Conservation (phyloP, 2,329 filamentous ascomycete genomes). For the Arthrinium phaeospermum region DNA sequence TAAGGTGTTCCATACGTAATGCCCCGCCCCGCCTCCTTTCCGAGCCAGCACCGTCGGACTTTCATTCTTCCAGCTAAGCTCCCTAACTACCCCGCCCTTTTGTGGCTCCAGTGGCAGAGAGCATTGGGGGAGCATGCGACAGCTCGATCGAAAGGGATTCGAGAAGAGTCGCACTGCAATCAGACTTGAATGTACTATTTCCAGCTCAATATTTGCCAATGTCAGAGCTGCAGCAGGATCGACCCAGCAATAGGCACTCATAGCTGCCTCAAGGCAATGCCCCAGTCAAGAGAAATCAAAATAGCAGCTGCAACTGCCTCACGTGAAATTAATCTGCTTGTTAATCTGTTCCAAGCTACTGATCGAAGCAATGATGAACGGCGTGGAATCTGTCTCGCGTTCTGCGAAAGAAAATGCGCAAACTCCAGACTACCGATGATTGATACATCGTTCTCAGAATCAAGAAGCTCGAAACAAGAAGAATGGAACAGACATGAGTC, state of each 20-base stretch:
- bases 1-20: slow-evolving; percentile 15
- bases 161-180: not conserved
- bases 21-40: slow-evolving; percentile 13
- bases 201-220: not conserved
- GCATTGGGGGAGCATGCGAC: not conserved
- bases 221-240: not conserved
- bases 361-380: not conserved
- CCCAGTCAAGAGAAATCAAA: too few species aligned
- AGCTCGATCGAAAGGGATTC: not conserved
- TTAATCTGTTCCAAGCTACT: not conserved
- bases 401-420: too few species aligned
- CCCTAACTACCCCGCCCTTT: slow-evolving; percentile 2
- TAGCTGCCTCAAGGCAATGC: too few species aligned
- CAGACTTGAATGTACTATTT: not conserved
- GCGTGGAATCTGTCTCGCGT: not conserved
- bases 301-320: too few species aligned
- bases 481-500: too few species aligned
- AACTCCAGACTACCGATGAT: too few species aligned
- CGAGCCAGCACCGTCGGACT: not conserved
- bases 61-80: slow-evolving; percentile 11
- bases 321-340: too few species aligned
- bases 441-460: too few species aligned
- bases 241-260: too few species aligned
- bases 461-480: too few species aligned
- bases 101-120: not conserved